Evolutionary conservation across 768 basidiomycete genomes (phyloP).

Genomic region (Cantharellus anzutake): DNA sequence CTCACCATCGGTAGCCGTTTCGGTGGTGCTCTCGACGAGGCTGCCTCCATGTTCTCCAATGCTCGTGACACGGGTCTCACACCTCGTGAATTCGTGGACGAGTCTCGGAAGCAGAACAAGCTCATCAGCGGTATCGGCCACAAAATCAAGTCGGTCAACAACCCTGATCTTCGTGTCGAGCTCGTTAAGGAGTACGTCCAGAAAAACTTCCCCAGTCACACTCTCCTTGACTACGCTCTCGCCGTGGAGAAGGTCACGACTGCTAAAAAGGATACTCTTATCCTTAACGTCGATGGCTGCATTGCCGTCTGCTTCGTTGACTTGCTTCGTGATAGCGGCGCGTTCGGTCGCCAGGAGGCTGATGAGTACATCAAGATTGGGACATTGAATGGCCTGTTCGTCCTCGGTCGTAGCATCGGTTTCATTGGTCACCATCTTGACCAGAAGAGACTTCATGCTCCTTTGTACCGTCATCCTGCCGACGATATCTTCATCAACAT

Average conservation of each 20-base stretch:
- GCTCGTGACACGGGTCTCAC: constrained; percentile 84
- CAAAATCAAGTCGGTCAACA: constrained; percentile 99
- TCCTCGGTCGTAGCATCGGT: constrained; percentile 91
- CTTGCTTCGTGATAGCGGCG: constrained; percentile 76
- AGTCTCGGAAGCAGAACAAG: constrained; percentile 82
- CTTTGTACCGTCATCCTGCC: constrained; percentile 81
- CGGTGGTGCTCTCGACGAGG: constrained; percentile 97
- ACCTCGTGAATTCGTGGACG: constrained; percentile 95
- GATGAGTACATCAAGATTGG: constrained; percentile 96
- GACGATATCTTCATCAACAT: constrained; percentile 95
- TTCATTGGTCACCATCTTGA: constrained; percentile 95
- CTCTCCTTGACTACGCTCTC: constrained; percentile 82
- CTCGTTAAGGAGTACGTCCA: constrained; percentile 88
- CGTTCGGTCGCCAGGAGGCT: constrained; percentile 89
- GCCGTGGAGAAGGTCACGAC: constrained; percentile 97
- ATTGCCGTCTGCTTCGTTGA: constrained; percentile 95
- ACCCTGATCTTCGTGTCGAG: constrained; percentile 84
- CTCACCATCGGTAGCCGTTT: constrained; percentile 96
- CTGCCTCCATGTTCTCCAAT: constrained; percentile 85
- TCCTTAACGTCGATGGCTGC: constrained; percentile 92
- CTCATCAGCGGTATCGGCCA: constrained; percentile 85
- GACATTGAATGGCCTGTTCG: constrained; percentile 90
- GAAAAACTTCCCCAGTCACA: constrained; percentile 93
- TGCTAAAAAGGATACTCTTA: constrained; percentile 93
- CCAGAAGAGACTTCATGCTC: constrained; percentile 86